These are phyloP conservation scores for Puccinia novopanici DNA, from an alignment of 1,284 basidiomycete species.

Conservation along the genomic window DNA sequence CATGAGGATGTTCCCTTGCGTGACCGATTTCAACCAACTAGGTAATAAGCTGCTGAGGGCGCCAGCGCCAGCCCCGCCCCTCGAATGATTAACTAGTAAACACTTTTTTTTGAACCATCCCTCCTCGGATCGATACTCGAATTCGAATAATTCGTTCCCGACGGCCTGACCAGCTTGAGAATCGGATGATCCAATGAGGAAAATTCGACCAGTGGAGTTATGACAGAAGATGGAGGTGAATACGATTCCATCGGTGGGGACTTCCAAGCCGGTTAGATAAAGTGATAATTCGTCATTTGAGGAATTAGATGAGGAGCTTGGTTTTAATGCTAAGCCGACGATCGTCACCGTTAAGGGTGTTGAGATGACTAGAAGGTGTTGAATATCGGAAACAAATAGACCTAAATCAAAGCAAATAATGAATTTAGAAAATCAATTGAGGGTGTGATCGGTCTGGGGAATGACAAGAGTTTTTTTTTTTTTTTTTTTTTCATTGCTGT, in stretches of 20 bases:
- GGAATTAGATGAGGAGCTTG: constrained; percentile 59
- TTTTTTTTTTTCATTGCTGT: constrained; percentile 52
- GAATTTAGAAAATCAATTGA: not conserved
- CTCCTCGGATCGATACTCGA: constrained; percentile 86
- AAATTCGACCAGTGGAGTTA: constrained; percentile 80
- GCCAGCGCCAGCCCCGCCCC: constrained; percentile 60
- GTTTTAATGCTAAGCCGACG: constrained; percentile 73
- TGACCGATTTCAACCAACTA: constrained; percentile 55
- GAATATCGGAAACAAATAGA: constrained; percentile 91
- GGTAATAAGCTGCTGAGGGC: constrained; percentile 58
- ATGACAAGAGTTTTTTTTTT: constrained; percentile 62
- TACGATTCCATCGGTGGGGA: constrained; percentile 69
- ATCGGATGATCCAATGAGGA: constrained; percentile 64
- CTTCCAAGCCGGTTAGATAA: constrained; percentile 83
- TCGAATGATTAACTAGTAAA: constrained; percentile 72
- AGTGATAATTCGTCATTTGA: constrained; percentile 73
- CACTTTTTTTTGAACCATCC: constrained; percentile 83
- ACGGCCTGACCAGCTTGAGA: constrained; percentile 32
- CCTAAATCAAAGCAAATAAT: constrained; percentile 56
- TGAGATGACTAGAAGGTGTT: constrained; percentile 83
- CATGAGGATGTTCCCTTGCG: constrained; percentile 68
- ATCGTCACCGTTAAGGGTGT: constrained; percentile 80
- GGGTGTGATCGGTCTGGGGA: not conserved
- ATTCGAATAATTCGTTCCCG: constrained; percentile 87
- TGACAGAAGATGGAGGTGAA: constrained; percentile 77